These are phyloP conservation scores for Beauveria australis DNA, from an alignment of 2,329 filamentous ascomycete genomes.

Conservation along the genomic window DNA sequence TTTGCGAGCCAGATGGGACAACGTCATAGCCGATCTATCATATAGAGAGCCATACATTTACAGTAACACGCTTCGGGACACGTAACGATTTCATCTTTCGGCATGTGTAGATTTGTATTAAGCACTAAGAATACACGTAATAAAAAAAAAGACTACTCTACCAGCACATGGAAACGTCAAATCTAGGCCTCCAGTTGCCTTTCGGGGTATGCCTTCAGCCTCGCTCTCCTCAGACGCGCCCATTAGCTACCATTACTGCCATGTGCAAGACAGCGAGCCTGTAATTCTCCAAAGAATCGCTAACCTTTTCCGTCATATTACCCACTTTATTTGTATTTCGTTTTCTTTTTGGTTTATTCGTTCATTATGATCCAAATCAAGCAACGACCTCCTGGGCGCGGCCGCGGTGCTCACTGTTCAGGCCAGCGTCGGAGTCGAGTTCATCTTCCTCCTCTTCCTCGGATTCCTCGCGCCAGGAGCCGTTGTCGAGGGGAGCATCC, in stretches of 20 bases:
- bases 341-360: background rate
- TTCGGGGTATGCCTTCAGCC: constrained; percentile 10
- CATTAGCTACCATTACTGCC: constrained; percentile 7
- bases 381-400: constrained; percentile 46
- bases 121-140: constrained; percentile 20
- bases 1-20: constrained; percentile 46
- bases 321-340: constrained; percentile 4
- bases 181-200: constrained; percentile 6
- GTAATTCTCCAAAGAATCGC: background rate
- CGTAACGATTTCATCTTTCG: background rate
- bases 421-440: constrained; percentile 41
- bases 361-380: constrained; percentile 20
- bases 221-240: background rate
- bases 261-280: constrained; percentile 6
- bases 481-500: constrained; percentile 68
- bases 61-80: background rate
- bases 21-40: background rate
- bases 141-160: constrained; percentile 10
- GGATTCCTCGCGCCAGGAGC: constrained; percentile 68
- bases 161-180: constrained; percentile 7
- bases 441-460: constrained; percentile 61
- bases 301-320: constrained; percentile 4
- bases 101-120: constrained; percentile 16
- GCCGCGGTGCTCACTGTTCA: constrained; percentile 50
- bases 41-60: background rate